Conservation (phyloP, 2,329 filamentous ascomycete species). For the Diaporthe sp. region DNA sequence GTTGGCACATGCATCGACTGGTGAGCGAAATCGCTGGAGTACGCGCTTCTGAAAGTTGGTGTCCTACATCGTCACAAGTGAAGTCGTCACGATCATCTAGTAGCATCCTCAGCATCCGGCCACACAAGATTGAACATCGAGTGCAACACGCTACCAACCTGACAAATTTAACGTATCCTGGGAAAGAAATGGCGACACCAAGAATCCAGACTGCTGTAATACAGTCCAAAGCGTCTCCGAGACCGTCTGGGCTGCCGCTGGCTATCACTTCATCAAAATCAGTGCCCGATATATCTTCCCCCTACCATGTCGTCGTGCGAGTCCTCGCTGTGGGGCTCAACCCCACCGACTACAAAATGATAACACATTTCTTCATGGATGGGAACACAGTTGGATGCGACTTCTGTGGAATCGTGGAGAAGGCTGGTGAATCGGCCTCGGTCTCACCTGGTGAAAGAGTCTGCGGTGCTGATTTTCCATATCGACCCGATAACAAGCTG, state of each 20-base stretch:
- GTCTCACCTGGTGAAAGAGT: conserved; percentile 36
- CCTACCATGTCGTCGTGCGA: conserved; percentile 30
- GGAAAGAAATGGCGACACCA: not conserved
- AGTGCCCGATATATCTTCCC: not conserved
- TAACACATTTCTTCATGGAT: conserved; percentile 35
- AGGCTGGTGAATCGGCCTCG: conserved; percentile 14
- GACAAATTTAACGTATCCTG: too few relatives aligned
- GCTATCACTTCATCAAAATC: conserved; percentile 6
- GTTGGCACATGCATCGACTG: not conserved
- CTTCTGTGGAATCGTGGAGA: conserved; percentile 43
- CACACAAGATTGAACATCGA: not conserved
- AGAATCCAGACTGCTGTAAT: not conserved
- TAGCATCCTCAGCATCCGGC: not conserved
- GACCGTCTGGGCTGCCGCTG: not conserved
- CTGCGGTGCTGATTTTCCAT: conserved; percentile 34
- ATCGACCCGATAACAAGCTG: conserved; percentile 15
- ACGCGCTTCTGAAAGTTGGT: not conserved
- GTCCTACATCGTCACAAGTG: not conserved
- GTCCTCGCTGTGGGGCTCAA: conserved; percentile 43
- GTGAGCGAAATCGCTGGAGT: too few relatives aligned
- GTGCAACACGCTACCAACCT: not conserved
- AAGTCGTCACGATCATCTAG: not conserved
- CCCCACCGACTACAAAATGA: conserved; percentile 44
- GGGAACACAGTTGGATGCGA: conserved; percentile 43
- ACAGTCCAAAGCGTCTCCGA: not conserved